phyloP scores from a whole-genome alignment of 2,329 filamentous ascomycete genomes.

The Zymoseptoria brevis region DNA sequence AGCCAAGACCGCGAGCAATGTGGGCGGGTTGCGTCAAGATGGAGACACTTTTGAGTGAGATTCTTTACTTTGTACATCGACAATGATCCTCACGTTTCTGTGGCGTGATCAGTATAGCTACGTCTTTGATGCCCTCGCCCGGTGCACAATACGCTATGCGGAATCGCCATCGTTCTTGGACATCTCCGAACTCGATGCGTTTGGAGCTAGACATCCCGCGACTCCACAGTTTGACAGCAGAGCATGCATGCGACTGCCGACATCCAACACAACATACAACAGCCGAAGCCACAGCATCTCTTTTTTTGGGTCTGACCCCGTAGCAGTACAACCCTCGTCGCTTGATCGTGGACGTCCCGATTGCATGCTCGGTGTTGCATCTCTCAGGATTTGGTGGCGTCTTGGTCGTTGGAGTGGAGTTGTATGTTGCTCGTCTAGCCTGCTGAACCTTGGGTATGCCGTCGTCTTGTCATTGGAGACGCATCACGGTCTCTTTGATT shows the following conservation, averaged over 20 bases:
- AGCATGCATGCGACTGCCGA: not conserved
- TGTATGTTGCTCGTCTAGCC: not conserved
- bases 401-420: not conserved
- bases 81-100: not conserved
- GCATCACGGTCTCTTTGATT: too few relatives aligned
- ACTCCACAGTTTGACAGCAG: not conserved
- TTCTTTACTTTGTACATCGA: not conserved
- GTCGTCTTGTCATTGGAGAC: too few relatives aligned
- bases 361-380: not conserved
- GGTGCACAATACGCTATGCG: not conserved
- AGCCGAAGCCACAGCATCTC: not conserved
- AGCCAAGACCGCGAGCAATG: not conserved
- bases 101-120: not conserved
- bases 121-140: not conserved
- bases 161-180: not conserved
- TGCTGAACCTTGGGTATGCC: not conserved
- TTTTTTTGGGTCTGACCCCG: not conserved
- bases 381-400: not conserved
- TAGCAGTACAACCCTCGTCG: not conserved
- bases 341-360: not conserved
- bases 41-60: not conserved
- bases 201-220: not conserved
- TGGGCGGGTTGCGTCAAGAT: not conserved
- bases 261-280: not conserved
- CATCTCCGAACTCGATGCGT: not conserved